Evolutionary conservation across 306 rosid species (phyloP), one percentile per base, ranked within the genome.

Genomic region (Rubus idaeus): DNA sequence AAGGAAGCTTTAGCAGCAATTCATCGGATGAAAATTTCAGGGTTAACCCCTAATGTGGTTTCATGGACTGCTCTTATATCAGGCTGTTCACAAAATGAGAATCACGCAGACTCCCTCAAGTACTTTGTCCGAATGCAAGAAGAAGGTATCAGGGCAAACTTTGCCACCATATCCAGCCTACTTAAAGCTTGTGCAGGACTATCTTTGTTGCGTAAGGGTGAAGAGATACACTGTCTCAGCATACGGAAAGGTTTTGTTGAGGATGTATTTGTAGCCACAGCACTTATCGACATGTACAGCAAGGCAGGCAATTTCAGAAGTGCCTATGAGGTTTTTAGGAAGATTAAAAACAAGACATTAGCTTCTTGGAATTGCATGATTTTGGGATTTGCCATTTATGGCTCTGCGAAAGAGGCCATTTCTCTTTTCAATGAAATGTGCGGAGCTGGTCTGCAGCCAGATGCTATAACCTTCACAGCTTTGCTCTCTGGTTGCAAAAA

Each of bases 341-440:
- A 75, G 78, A 89, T 81, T 79, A 74, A 73, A 71, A 81, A 75
- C 80, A 91, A 87, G 83, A 84, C 91, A 50, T 72, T 83, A 46
- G 88, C 90, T 4, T 91, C 91, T 82, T 91, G 93, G 96, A 91
- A 91, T 78, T 89, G 96, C 83, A 83, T 91, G 91, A 86, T 91
- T 82, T 87, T 87, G 91, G 93, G 91, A 56, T 83, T 80, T 84
- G 88, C 96, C 35, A 80, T 70, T 65, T 80, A 87, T 80, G 88
- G 93, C 76, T 79, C 78, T 42, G 91, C 86, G 8, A 79, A 87
- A 86, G 87, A 89, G 76, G 89, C 82, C 18, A 81, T 81, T 17
- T 76, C 13, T 21, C 96, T 89, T 45, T 91, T 86, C 12, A 61
- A 79, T 69, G 81, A 81, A 70, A 84, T 91, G 87, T 11, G 74